Evolutionary conservation across 2,329 filamentous ascomycete species (phyloP).

Genomic region (Claviceps africana): DNA sequence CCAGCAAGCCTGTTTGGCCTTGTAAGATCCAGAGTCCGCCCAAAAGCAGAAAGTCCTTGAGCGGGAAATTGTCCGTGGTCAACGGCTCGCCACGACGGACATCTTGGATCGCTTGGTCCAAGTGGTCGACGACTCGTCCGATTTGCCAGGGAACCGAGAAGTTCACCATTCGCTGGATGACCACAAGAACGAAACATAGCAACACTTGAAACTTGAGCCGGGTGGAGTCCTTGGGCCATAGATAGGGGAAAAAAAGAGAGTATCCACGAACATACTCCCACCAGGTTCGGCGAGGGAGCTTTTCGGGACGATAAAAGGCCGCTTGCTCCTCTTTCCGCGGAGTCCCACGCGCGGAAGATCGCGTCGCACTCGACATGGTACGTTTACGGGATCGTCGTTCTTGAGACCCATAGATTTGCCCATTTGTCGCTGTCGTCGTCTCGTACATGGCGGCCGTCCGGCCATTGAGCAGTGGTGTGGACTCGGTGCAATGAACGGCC

Average conservation of each 20-base stretch:
- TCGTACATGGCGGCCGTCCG: slow-evolving; percentile 22
- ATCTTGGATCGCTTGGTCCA: slow-evolving; percentile 40
- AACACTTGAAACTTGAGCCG: slow-evolving; percentile 66
- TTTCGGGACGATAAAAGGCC: slow-evolving; percentile 80
- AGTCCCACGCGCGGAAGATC: slow-evolving; percentile 14
- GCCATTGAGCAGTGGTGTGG: slow-evolving; percentile 45
- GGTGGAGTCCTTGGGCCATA: slow-evolving; percentile 76
- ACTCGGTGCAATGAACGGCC: slow-evolving; percentile 37
- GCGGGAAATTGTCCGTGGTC: slow-evolving; percentile 20
- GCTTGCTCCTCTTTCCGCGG: slow-evolving; percentile 46
- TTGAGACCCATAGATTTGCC: slow-evolving; percentile 7
- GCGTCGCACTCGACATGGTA: slow-evolving; percentile 26
- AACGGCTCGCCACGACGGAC: slow-evolving; percentile 26
- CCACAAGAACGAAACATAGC: slow-evolving; percentile 66
- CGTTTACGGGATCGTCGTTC: slow-evolving; percentile 20
- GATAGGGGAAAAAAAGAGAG: slow-evolving; percentile 85
- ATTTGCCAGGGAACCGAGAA: slow-evolving; percentile 73
- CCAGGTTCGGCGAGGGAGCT: slow-evolving; percentile 79
- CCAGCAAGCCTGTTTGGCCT: slow-evolving; percentile 75
- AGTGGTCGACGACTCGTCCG: slow-evolving; percentile 61
- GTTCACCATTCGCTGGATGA: slow-evolving; percentile 73
- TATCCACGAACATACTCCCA: slow-evolving; percentile 93
- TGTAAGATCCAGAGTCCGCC: slow-evolving; percentile 73
- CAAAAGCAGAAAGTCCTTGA: slow-evolving; percentile 22
- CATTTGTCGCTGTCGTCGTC: slow-evolving; percentile 15